Evolutionary conservation across 768 basidiomycete species (phyloP).

Genomic region (Pilatotrama ljubarskyi): DNA sequence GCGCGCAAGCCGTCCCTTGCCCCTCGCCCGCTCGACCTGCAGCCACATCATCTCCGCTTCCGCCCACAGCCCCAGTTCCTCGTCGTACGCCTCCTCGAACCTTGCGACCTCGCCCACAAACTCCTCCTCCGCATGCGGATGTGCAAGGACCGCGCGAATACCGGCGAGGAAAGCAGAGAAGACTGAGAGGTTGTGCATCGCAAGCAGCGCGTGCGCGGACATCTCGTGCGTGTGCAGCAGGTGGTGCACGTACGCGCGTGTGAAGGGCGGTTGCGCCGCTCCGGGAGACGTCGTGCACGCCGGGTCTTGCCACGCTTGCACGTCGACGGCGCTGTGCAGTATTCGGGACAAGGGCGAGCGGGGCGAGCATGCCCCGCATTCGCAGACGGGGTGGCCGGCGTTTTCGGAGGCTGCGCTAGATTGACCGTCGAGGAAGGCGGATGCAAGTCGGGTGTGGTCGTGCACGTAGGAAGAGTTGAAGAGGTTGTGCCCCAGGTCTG

Average conservation of each 20-base stretch:
- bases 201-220: constrained; percentile 76
- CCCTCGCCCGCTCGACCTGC: constrained; percentile 67
- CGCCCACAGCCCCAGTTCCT: constrained; percentile 43
- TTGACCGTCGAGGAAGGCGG: constrained; percentile 36
- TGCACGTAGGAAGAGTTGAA: constrained; percentile 57
- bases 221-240: constrained; percentile 89
- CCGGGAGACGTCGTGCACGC: constrained; percentile 23
- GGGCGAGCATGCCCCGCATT: constrained; percentile 60
- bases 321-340: constrained; percentile 46
- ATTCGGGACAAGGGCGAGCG: constrained; percentile 35
- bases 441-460: constrained; percentile 61
- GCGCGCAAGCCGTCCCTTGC: constrained; percentile 71
- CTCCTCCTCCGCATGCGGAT: constrained; percentile 4
- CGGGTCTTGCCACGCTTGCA: constrained; percentile 14
- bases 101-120: constrained; percentile 49
- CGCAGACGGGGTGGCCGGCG: constrained; percentile 36
- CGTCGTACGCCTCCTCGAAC: constrained; percentile 57
- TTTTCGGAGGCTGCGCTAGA: background rate
- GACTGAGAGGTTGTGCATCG: constrained; percentile 73
- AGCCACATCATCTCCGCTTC: constrained; percentile 59
- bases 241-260: constrained; percentile 79
- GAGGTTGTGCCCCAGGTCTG: constrained; percentile 70
- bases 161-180: constrained; percentile 64
- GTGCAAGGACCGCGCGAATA: constrained; percentile 44
- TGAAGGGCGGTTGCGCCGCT: constrained; percentile 30